phyloP scores from a whole-genome alignment of 129 eudicot species.

The Solidago caesia region DNA sequence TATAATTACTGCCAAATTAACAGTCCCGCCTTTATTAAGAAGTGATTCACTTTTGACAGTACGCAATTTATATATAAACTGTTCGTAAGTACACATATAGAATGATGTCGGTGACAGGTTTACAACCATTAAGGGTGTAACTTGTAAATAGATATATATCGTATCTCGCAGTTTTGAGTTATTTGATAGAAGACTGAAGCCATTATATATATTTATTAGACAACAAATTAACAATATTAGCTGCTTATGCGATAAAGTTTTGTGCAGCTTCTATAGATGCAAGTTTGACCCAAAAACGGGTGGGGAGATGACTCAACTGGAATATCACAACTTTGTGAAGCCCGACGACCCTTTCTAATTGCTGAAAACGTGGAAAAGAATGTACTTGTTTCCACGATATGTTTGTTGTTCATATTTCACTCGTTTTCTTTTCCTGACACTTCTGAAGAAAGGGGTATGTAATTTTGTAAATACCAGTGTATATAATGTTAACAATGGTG shows the following conservation, averaged over 20 bases:
- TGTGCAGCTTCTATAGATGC: conserved; percentile 84
- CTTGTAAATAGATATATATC: neutral
- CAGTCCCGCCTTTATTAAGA: neutral
- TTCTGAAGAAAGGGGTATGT: conserved; percentile 21
- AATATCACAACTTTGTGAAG: conserved; percentile 75
- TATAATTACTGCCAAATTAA: neutral
- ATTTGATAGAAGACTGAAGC: neutral
- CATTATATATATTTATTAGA: neutral
- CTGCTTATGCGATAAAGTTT: conserved; percentile 15
- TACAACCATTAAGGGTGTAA: neutral
- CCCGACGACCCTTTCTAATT: conserved; percentile 63
- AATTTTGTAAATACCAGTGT: conserved; percentile 28
- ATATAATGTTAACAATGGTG: neutral
- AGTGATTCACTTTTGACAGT: neutral
- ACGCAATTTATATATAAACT: neutral
- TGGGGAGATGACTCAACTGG: conserved; percentile 92
- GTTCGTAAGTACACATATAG: neutral
- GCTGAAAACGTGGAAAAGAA: neutral
- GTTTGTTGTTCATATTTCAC: conserved; percentile 7
- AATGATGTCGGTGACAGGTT: neutral
- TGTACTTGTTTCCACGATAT: conserved; percentile 3
- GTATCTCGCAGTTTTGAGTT: neutral
- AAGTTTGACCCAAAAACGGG: conserved; percentile 72
- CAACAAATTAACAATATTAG: conserved; percentile 29
- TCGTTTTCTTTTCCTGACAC: conserved; percentile 6